Conservation (phyloP, 495 filamentous ascomycete genomes). For the Opeltia flavorubescens region DNA sequence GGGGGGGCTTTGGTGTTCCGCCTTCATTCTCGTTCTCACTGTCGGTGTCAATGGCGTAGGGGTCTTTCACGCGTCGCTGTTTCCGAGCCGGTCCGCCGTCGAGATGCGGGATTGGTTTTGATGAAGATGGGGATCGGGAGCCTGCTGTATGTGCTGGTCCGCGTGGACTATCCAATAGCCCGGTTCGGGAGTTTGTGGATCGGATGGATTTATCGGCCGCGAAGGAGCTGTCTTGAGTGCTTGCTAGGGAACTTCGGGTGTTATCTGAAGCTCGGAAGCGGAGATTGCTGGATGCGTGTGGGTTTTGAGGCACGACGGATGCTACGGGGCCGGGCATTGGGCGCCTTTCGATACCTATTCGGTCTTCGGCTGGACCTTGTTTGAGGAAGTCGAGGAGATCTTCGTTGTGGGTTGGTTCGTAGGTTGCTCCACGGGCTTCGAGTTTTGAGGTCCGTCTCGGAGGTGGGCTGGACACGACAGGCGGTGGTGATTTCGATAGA, state of each 20-base stretch:
- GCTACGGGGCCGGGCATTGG: not conserved
- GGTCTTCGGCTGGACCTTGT: conserved; percentile 50
- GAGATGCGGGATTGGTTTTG: conserved; percentile 5
- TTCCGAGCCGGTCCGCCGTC: conserved; percentile 38
- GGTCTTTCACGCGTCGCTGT: conserved; percentile 66
- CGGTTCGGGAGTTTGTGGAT: conserved; percentile 43
- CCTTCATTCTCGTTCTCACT: conserved; percentile 49
- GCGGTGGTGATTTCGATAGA: conserved; percentile 2
- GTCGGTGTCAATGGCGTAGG: conserved; percentile 79
- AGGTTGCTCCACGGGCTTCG: conserved; percentile 57
- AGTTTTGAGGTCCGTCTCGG: conserved; percentile 27
- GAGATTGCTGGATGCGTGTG: not conserved
- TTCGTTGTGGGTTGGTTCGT: conserved; percentile 39
- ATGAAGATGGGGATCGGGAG: conserved; percentile 2
- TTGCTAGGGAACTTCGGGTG: conserved; percentile 25
- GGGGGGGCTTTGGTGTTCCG: conserved; percentile 5
- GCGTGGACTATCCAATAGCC: conserved; percentile 30
- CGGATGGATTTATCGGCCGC: conserved; percentile 31
- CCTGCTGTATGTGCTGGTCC: no score
- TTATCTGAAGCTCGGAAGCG: conserved; percentile 4
- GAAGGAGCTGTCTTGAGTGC: conserved; percentile 29
- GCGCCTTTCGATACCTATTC: conserved; percentile 25
- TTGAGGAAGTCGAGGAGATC: conserved; percentile 93
- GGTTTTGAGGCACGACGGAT: not conserved
- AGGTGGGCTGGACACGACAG: not conserved